Base-by-base conservation (phyloP, 139 green algal species). In the Gonium pectorale region DNA sequence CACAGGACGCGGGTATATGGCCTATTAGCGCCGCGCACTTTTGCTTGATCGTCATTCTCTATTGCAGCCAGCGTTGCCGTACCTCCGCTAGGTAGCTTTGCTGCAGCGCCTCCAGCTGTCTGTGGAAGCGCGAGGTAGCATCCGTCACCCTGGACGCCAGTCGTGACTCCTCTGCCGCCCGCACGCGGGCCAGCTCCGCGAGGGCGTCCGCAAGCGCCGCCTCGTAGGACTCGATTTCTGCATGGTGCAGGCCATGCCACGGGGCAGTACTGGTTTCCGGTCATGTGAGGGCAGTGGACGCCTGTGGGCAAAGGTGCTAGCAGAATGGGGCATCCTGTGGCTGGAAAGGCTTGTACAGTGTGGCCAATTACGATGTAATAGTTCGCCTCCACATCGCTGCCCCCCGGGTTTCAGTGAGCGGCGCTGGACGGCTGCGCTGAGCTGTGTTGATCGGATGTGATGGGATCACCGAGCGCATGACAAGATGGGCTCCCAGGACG, bases 161-260 rank as follows among this genome's bases (percentile, higher is more conserved):
- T 0, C 77, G 77, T 3, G 43, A 43, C 41, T 83, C 77, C 77
- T 83, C 77, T 3, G 33, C 60, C 0, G n/a, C 33, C 0, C 77
- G 77, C 43, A 73, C 60, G 13, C 77, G 77, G 5, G 49, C 22
- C 41, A 83, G 60, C 62, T 83, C 77, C 31, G 21, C 41, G 7
- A 83, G 43, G 0, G 77, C 77, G 1, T 21, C 31, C 3, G 73
- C 62, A 4, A 83, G 77, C 21, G 59, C 60, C 19, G 27, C 31
- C 33, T 73, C 31, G 63, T 44, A 83, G 2, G 77, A 60, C 77
- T 83, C 77, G 15, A 83, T 83, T 33, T 83, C 77, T 83, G 62
- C 26, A 2, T 3, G 40, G 24, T 4, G 64, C 5, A 17, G 22
- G 60, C 4, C 56, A 5, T 2, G 67, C 21, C 40, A 5, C 26